Evolutionary conservation across 2,329 filamentous ascomycete species (phyloP), one percentile per base, ranked within the genome.

Genomic region (Colletotrichum sublineola): DNA sequence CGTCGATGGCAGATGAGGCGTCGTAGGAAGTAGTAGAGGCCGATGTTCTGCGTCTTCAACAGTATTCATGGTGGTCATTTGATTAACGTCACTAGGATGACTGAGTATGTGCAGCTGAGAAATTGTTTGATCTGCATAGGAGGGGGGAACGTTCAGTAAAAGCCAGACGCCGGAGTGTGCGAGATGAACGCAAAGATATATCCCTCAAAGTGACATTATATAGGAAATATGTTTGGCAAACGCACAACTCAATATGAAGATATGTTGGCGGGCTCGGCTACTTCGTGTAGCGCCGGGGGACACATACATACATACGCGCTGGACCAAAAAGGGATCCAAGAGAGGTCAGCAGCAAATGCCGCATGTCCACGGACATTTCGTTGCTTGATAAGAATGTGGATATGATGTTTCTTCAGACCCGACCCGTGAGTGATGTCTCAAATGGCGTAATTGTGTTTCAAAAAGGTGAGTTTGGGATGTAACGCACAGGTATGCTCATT

Each of bases 361-460:
- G 38, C 69, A 33, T 48, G 65, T 29, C 46, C 53, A 63, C 58
- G 65, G 55, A 63, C 15, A 55, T 24, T 33, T 14, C 12, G 33
- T 72, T 72, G 52, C 46, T 68, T 68, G 69, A 63, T 60, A 63
- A 58, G 58, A 72, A 60, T 68, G 58, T 38, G 52, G 50, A 57
- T 53, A 42, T n/a, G 4, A 29, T 18, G 57, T 29, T 29, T 33
- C 40, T 33, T 42, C 31, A 67, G n/a, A 29, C 18, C 29, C 36
- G 61, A 46, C 67, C 46, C 46, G 53, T 55, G 46, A 60, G 44
- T 24, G 18, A 24, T 68, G 58, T 68, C 50, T 72, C 38, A 9
- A 53, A 72, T 68, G 38, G 65, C 53, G 69, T 40, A 60, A 68
- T 68, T 18, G 9, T 72, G 69, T 72, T 72, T 68, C 58, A 68